phyloP scores from a whole-genome alignment of 805 yeast genomes.

The Lachancea thermotolerans region DNA sequence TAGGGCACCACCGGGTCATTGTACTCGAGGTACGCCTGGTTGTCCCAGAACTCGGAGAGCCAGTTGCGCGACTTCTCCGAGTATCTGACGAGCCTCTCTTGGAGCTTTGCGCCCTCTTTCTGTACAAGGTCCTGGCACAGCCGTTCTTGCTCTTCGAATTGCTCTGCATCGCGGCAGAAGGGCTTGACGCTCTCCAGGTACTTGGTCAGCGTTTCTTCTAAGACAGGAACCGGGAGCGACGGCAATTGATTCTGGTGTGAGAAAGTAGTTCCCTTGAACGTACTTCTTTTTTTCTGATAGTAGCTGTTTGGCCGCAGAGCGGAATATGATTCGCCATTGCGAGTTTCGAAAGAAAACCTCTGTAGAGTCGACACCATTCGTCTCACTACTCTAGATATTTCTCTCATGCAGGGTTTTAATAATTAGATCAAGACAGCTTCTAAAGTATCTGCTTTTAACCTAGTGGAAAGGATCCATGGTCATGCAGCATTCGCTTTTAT shows the following conservation, averaged over 20 bases:
- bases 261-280: constrained; percentile 58
- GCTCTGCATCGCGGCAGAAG: constrained; percentile 44
- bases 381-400: neutral
- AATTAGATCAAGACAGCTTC: neutral
- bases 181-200: constrained; percentile 75
- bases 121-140: constrained; percentile 64
- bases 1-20: constrained; percentile 94
- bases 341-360: constrained; percentile 19
- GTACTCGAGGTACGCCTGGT: constrained; percentile 82
- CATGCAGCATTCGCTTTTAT: too few species aligned
- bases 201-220: constrained; percentile 59
- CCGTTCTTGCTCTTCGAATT: constrained; percentile 41
- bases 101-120: constrained; percentile 63
- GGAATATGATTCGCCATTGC: constrained; percentile 23
- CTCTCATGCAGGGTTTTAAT: neutral
- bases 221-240: constrained; percentile 77
- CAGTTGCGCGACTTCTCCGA: constrained; percentile 67
- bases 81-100: constrained; percentile 51
- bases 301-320: constrained; percentile 19
- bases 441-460: neutral
- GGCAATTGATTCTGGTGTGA: constrained; percentile 72
- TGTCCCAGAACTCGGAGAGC: constrained; percentile 91
- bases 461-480: too few species aligned
- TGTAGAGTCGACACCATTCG: constrained; percentile 9
- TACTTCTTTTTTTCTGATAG: constrained; percentile 17